Evolutionary conservation across 2,329 filamentous ascomycete genomes (phyloP).

Genomic region (Xylaria polymorpha): DNA sequence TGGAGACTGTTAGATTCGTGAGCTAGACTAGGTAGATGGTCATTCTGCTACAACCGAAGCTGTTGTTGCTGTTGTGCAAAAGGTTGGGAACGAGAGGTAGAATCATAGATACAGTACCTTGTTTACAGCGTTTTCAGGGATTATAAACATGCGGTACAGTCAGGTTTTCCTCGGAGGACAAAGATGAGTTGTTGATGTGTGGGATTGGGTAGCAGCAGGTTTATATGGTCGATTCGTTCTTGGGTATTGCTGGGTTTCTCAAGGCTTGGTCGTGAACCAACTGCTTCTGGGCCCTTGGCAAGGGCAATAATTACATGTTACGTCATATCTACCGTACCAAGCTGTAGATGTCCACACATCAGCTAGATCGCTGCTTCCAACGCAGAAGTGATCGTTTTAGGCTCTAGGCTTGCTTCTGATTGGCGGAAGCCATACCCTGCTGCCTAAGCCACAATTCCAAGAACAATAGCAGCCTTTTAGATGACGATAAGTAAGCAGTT

Average conservation of each 20-base stretch:
- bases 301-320: slow-evolving; percentile 11
- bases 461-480: neutral
- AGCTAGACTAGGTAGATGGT: too few species aligned
- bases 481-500: neutral
- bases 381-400: slow-evolving; percentile 3
- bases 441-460: slow-evolving; percentile 15
- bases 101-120: neutral
- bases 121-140: neutral
- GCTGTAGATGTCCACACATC: neutral
- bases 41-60: too few species aligned
- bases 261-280: slow-evolving; percentile 11
- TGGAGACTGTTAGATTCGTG: slow-evolving; percentile 6
- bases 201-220: neutral
- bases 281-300: slow-evolving; percentile 8
- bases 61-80: neutral
- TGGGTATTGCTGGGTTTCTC: slow-evolving; percentile 11
- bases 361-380: neutral
- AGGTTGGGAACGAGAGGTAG: neutral
- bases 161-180: neutral
- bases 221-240: slow-evolving; percentile 12
- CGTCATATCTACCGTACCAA: slow-evolving; percentile 20
- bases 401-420: slow-evolving; percentile 9
- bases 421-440: neutral
- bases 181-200: neutral
- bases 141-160: neutral